phyloP scores from a whole-genome alignment of 1,284 basidiomycete genomes.

The Pseudozyma tsukubaensis region DNA sequence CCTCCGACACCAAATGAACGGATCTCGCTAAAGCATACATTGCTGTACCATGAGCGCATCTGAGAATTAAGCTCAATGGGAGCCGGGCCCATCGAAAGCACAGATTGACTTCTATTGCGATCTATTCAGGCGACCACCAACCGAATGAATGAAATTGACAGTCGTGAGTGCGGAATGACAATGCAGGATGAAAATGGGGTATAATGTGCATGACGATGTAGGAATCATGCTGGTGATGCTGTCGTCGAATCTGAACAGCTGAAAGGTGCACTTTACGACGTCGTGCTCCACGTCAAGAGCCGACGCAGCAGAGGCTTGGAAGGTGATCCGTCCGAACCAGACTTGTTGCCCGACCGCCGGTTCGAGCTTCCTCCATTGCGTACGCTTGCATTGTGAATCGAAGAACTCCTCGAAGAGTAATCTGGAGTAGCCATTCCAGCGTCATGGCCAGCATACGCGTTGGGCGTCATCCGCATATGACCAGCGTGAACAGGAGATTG shows the following conservation, averaged over 20 bases:
- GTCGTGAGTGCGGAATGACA: too few species aligned
- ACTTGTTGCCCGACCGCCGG: constrained; percentile 10
- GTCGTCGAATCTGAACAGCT: too few species aligned
- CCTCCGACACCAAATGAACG: too few species aligned
- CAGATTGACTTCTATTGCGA: too few species aligned
- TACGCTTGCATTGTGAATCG: neutral
- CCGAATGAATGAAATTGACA: too few species aligned
- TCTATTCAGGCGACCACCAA: neutral
- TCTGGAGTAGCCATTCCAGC: neutral
- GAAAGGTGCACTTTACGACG: constrained; percentile 1
- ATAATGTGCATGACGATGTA: neutral
- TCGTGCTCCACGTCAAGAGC: constrained; percentile 35
- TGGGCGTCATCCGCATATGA: neutral
- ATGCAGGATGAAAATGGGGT: neutral
- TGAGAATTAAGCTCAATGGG: too few species aligned
- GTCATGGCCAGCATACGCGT: neutral
- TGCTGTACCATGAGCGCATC: too few species aligned
- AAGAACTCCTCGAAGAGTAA: neutral
- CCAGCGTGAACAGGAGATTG: neutral
- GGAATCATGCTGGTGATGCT: neutral
- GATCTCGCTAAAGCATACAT: too few species aligned
- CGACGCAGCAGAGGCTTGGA: constrained; percentile 36
- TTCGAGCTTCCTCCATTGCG: constrained; percentile 3
- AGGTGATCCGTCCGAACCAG: constrained; percentile 15
- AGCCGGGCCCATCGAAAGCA: too few species aligned